These are phyloP conservation scores for Erodium trifolium DNA, from an alignment of 441 rosid species.

Conservation along the genomic window DNA sequence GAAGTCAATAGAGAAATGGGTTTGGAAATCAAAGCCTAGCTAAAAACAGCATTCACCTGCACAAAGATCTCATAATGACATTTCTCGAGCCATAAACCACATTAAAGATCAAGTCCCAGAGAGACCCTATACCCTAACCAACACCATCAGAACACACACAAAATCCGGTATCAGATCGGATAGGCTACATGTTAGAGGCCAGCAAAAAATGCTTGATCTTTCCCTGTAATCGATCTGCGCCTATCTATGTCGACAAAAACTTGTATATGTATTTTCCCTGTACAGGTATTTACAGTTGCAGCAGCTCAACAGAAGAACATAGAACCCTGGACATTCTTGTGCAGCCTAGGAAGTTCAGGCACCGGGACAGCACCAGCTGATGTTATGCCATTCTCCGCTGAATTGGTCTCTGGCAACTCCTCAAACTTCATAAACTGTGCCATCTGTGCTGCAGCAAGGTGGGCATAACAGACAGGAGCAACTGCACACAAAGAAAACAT, in stretches of 20 bases:
- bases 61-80: background rate
- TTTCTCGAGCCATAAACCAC: background rate
- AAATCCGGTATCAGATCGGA: background rate
- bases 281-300: constrained; percentile 10
- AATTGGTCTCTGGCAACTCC: constrained; percentile 46
- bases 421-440: constrained; percentile 67
- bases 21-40: background rate
- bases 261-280: constrained; percentile 1
- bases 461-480: constrained; percentile 89
- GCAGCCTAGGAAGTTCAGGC: constrained; percentile 68
- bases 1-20: background rate
- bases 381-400: constrained; percentile 28
- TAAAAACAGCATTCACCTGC: background rate
- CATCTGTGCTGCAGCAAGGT: constrained; percentile 75
- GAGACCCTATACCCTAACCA: no score
- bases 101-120: background rate
- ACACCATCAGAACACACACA: no score
- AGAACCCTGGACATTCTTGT: constrained; percentile 35
- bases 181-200: background rate
- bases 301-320: constrained; percentile 82
- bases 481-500: constrained; percentile 31
- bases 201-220: background rate
- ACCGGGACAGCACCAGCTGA: constrained; percentile 30
- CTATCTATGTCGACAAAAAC: constrained; percentile 7
- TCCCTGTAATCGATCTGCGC: background rate